Base-by-base conservation (phyloP, 2,329 filamentous ascomycete species). In the Apiospora koreana region DNA sequence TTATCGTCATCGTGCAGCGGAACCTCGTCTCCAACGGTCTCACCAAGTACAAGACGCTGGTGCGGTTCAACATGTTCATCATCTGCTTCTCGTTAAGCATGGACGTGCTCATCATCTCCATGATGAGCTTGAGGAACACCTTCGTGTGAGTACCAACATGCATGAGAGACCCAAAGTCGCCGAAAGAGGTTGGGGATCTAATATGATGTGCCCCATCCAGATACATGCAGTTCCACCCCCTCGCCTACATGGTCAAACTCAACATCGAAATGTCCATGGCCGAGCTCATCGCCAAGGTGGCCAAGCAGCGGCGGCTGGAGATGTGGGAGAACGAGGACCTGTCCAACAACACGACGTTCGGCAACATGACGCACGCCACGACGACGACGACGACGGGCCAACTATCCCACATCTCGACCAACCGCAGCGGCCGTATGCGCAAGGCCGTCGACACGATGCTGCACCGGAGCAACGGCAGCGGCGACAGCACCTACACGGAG, bases 251-350 rank as follows among this genome's bases (percentile, higher is more conserved):
- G 23, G 84, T 86, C 65, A 87, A 87, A 70, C 80, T 87, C 46
- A 84, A 87, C 72, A 87, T 87, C 71, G 85, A 87, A 74, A 83
- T 87, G 81, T 82, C 82, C 16, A 87, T 87, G 85, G 84, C 86
- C 67, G 82, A 83, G 43, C 82, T 87, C 23, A 86, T 87, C 72
- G 82, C 76, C 42, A 82, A 81, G 67, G 78, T 84, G 46, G 62
- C 68, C 41, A 38, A 69, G 54, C 35, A 35, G 12, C 43, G 43
- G 23, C 65, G 62, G 28, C 28, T 58, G 28, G 50, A 58, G 28
- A 35, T 35, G 50, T 58, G 50, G 50, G 50, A 58, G 28, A 3
- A 21, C 28, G 50, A 58, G 18, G 50, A 58, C 28, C 16, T 58
- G 3, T 58, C 50, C 50, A 31, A 31, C 41, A 66, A 66, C 65